Evolutionary conservation across 2,329 filamentous ascomycete species (phyloP), one percentile per base, ranked within the genome.

Genomic region (Emmonsiellopsis sp.): DNA sequence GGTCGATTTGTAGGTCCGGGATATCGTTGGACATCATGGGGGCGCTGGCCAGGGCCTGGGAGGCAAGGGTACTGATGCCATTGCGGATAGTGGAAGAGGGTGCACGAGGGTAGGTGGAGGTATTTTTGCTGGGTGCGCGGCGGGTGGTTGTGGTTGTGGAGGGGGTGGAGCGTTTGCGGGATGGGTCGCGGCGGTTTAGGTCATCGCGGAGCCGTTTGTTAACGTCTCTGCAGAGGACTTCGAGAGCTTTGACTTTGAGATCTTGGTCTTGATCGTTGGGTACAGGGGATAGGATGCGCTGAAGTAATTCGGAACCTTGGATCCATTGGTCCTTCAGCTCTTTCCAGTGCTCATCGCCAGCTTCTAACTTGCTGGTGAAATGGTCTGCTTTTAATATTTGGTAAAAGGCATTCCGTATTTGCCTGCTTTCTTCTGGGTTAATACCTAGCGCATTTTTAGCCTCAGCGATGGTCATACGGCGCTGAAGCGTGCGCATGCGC

Each of bases 171-270:
- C 63, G 65, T 68, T 65, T 71, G 57, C 73, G 73, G 11, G 72
- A 72, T 2, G 76, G 71, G 61, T 82, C 73, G 53, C 77, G 75
- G 59, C 80, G 81, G 0, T 74, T 75, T 55, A 81, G 79, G 58
- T 87, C 84, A 61, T 89, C 85, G 37, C 85, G 80, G 51, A 86
- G 76, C 47, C 88, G 78, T 70, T 91, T 91, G 78, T 88, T 84
- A 15, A 89, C 85, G 68, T 92, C 87, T 50, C 83, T 79, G 51
- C 85, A 86, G 3, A 93, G 71, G 0, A 86, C 76, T 57, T 91
- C 85, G 46, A 91, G 67, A 1, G 85, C 85, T 59, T 80, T 83
- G 35, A 81, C 65, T 65, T 83, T 87, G 45, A 74, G 69, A 20
- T 70, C 63, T 53, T 82, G 75, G 20, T 77, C 71, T 2, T 79